These are phyloP conservation scores for Aspergillus pseudonomiae DNA, from an alignment of 2,329 filamentous ascomycete genomes.

Conservation along the genomic window DNA sequence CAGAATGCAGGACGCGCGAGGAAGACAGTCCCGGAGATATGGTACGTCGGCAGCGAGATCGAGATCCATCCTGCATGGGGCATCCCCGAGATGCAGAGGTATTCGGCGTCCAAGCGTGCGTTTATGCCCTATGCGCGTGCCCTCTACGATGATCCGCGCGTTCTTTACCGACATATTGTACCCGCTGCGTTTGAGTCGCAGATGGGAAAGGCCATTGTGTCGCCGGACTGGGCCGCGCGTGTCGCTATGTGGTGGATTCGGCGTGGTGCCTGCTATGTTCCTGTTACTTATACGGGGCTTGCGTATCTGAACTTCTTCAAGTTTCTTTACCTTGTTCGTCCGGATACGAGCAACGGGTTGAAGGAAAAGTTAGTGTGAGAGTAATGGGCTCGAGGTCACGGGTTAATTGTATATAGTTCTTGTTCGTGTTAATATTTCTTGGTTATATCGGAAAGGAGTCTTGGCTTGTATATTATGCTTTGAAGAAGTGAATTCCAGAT, in stretches of 20 bases:
- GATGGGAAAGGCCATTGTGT: constrained; percentile 12
- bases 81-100: constrained; percentile 9
- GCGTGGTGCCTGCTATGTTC: constrained; percentile 21
- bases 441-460: background rate
- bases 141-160: constrained; percentile 16
- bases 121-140: constrained; percentile 23
- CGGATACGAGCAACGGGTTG: background rate
- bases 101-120: constrained; percentile 12
- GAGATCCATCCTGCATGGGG: constrained; percentile 17
- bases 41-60: constrained; percentile 21
- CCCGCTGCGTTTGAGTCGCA: constrained; percentile 13
- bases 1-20: background rate
- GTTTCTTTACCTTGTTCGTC: constrained; percentile 12
- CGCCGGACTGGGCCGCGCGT: constrained; percentile 17
- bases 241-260: constrained; percentile 24
- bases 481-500: background rate
- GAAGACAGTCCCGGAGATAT: constrained; percentile 21
- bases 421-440: background rate
- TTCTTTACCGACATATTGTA: constrained; percentile 23
- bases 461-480: background rate
- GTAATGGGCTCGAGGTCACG: too few relatives aligned
- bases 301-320: constrained; percentile 22
- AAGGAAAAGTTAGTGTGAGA: background rate
- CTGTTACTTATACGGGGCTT: constrained; percentile 20
- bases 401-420: background rate